Percentiles rank a stretch among this genome's conserved stretches.
Evolutionary conservation across 2,329 filamentous ascomycete species (phyloP).

Genomic region (Blastomyces emzantsi): DNA sequence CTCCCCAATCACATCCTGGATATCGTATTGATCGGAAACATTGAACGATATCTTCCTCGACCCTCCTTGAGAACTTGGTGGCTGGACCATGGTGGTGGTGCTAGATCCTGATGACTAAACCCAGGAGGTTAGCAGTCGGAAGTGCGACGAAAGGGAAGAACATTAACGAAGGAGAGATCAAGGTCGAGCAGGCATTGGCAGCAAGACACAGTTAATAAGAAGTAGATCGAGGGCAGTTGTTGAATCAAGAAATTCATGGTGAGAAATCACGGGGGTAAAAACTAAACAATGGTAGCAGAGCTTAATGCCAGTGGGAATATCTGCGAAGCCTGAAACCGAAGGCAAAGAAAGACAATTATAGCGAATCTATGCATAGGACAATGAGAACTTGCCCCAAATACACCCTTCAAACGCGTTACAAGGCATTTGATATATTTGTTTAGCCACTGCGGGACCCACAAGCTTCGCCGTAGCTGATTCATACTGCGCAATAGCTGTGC

Average conservation of each 20-base stretch:
- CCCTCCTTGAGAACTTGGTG: slow-evolving; percentile 42
- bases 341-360: not conserved
- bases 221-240: not conserved
- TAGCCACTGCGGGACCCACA: not conserved
- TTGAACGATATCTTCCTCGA: slow-evolving; percentile 98
- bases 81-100: slow-evolving; percentile 38
- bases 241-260: not conserved
- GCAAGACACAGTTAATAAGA: not conserved
- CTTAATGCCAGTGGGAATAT: slow-evolving; percentile 3
- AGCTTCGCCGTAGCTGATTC: not conserved
- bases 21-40: slow-evolving; percentile 98
- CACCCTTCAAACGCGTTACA: slow-evolving; percentile 1
- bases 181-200: not conserved
- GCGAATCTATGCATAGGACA: not conserved
- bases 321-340: slow-evolving; percentile 1
- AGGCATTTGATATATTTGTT: not conserved
- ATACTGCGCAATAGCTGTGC: not conserved
- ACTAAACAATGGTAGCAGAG: slow-evolving; percentile 1
- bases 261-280: not conserved
- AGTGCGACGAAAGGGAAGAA: not conserved
- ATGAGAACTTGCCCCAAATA: slow-evolving; percentile 5
- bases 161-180: not conserved
- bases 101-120: slow-evolving; percentile 4
- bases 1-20: slow-evolving; percentile 98
- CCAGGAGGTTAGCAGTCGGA: slow-evolving; percentile 8